Base-by-base conservation (phyloP, 2,329 filamentous ascomycete genomes). In the Beauveria bassiana region DNA sequence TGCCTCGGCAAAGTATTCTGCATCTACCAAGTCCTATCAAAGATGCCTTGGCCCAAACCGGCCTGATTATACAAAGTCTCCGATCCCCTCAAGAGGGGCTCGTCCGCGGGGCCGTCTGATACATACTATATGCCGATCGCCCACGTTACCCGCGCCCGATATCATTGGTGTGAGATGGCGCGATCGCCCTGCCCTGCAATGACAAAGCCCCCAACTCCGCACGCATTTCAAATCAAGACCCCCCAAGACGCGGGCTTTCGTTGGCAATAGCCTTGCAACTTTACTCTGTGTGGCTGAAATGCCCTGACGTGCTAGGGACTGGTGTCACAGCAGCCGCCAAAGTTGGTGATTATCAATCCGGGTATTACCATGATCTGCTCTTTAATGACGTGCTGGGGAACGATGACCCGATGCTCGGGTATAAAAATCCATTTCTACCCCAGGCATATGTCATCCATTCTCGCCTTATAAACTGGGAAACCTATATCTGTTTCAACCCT, bases 261-360 rank as follows among this genome's bases (percentile, higher is more conserved):
- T 51, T 20, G 45, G 45, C 45, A 12, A 20, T 24, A 20, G 10
- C 43, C 18, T 46, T 22, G 43, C 43, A 46, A 46, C 43, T 20
- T 31, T 31, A 18, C n/a, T 31, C 1, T 34, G n/a, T 18, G 47
- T 8, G 3, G 10, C 8, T 34, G 26, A 16, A 28, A n/a, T 9
- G 16, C 10, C 18, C 6, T 16, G 26, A 51, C 9, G 18, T 18
- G 26, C 24, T 28, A 26, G 26, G 47, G 18, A 20, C 28, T 31
- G 24, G 16, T 16, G 51, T 31, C 28, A 10, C 1, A 46, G 10
- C n/a, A 22, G 2, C 22, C 28, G 38, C 31, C 61, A 40, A 20
- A 22, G 42, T 64, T 34, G 14, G 49, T 64, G 68, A 65, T 68
- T 69, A 69, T 67, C 65, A 68, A 68, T 68, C 66, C 55, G 20